These are phyloP conservation scores for Fusarium solani-melongenae DNA, from an alignment of 2,329 filamentous ascomycete genomes.

Conservation along the genomic window DNA sequence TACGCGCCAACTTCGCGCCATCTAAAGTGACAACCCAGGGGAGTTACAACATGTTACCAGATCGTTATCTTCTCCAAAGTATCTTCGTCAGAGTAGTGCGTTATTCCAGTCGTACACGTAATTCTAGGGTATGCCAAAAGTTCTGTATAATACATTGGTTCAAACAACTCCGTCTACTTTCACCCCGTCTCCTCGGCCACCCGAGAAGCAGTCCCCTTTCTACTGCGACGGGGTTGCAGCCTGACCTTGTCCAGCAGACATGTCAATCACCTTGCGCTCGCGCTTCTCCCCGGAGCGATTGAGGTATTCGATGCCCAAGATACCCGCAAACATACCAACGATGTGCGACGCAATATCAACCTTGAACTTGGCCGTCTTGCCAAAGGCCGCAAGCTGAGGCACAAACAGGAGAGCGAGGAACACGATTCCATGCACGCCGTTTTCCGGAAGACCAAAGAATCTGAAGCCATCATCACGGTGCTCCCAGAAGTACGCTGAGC, in stretches of 20 bases:
- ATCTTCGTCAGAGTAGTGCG: conserved; percentile 14
- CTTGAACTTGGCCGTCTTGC: conserved; percentile 54
- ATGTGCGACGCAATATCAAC: conserved; percentile 66
- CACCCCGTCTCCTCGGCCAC: background rate
- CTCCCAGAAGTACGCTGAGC: conserved; percentile 71
- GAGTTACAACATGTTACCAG: background rate
- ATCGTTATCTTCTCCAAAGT: background rate
- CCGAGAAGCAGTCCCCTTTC: background rate
- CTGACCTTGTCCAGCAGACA: background rate
- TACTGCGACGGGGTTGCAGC: background rate
- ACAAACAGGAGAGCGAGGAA: conserved; percentile 64
- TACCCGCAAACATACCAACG: conserved; percentile 61
- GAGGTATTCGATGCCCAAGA: conserved; percentile 53
- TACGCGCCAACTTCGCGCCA: conserved; percentile 15
- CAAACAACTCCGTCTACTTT: conserved; percentile 1
- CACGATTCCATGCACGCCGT: conserved; percentile 65
- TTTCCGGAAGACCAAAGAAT: conserved; percentile 67
- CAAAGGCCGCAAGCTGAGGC: conserved; percentile 60
- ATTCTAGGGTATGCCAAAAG: conserved; percentile 33
- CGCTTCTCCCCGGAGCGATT: conserved; percentile 30
- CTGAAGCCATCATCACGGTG: conserved; percentile 67
- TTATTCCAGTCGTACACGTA: conserved; percentile 30
- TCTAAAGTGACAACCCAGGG: background rate
- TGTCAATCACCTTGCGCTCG: conserved; percentile 34
- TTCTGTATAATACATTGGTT: conserved; percentile 32